Evolutionary conservation across 495 filamentous ascomycete species (phyloP).

Genomic region (Chlorociboria aeruginascens): DNA sequence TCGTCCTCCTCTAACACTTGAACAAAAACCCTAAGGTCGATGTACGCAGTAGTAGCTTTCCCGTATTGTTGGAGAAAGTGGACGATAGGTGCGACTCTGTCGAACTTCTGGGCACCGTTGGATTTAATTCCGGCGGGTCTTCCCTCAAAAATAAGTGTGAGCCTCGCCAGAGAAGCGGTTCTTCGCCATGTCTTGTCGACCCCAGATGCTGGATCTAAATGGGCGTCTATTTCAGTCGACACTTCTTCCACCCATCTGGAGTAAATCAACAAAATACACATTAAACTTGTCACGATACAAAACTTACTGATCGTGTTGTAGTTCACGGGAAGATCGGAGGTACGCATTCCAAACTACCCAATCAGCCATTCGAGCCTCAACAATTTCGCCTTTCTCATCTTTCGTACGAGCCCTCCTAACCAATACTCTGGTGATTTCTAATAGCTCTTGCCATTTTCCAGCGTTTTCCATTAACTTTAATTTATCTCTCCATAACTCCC

Average conservation of each 20-base stretch:
- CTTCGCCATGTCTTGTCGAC: slow-evolving; percentile 19
- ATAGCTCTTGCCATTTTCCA: slow-evolving; percentile 17
- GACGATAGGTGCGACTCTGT: too few relatives aligned
- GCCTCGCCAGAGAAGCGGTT: slow-evolving; percentile 19
- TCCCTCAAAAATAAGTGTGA: slow-evolving; percentile 8
- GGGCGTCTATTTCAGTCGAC: slow-evolving; percentile 14
- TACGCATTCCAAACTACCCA: slow-evolving; percentile 20
- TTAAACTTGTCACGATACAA: not conserved
- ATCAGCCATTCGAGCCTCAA: slow-evolving; percentile 13
- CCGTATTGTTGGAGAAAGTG: slow-evolving; percentile 12
- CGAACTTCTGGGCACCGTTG: not conserved
- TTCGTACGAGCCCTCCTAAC: slow-evolving; percentile 16
- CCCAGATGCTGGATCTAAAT: slow-evolving; percentile 12
- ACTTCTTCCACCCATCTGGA: slow-evolving; percentile 3
- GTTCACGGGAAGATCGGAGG: slow-evolving; percentile 6
- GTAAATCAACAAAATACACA: too few relatives aligned
- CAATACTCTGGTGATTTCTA: slow-evolving; percentile 3
- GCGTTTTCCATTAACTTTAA: slow-evolving; percentile 9
- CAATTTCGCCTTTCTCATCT: slow-evolving; percentile 8
- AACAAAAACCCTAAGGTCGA: slow-evolving; percentile 12
- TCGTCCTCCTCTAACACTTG: slow-evolving; percentile 7
- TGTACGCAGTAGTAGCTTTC: slow-evolving; percentile 11
- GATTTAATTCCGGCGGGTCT: not conserved
- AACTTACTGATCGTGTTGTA: slow-evolving; percentile 10
- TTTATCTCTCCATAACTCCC: slow-evolving; percentile 15